These are phyloP conservation scores for Pelargonium cotyledonis DNA, from an alignment of 441 rosid species.

Conservation along the genomic window DNA sequence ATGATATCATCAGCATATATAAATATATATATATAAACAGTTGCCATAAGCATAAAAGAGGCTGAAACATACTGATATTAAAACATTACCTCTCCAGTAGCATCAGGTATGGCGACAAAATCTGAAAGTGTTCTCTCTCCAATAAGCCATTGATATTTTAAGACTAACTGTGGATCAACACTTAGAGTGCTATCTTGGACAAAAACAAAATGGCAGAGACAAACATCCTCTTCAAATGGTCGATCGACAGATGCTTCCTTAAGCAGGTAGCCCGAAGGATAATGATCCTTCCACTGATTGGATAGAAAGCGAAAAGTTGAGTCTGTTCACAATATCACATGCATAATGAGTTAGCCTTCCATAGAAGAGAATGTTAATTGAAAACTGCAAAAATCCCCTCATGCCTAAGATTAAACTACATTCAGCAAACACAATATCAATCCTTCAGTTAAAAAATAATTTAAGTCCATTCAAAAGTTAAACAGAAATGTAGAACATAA, in stretches of 20 bases:
- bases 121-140: conserved; percentile 71
- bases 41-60: not conserved
- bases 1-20: conserved; percentile 17
- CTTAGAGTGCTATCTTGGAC: conserved; percentile 52
- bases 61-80: conserved; percentile 5
- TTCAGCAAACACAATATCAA: conserved; percentile 24
- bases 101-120: conserved; percentile 72
- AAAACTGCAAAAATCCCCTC: conserved; percentile 5
- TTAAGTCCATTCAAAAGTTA: not conserved
- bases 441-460: not conserved
- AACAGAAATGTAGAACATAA: conserved; percentile 10
- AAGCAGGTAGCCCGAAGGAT: conserved; percentile 66
- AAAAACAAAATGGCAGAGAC: conserved; percentile 67
- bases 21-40: conserved; percentile 14
- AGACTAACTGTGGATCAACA: conserved; percentile 45
- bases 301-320: conserved; percentile 64
- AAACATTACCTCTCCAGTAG: conserved; percentile 60
- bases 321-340: conserved; percentile 47
- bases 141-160: conserved; percentile 78
- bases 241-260: conserved; percentile 78
- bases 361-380: conserved; percentile 12
- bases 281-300: conserved; percentile 79
- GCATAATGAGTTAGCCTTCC: conserved; percentile 15
- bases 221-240: conserved; percentile 89
- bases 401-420: conserved; percentile 11